Conservation (phyloP, 306 rosid genomes). For the Cucurbita ficifolia region DNA sequence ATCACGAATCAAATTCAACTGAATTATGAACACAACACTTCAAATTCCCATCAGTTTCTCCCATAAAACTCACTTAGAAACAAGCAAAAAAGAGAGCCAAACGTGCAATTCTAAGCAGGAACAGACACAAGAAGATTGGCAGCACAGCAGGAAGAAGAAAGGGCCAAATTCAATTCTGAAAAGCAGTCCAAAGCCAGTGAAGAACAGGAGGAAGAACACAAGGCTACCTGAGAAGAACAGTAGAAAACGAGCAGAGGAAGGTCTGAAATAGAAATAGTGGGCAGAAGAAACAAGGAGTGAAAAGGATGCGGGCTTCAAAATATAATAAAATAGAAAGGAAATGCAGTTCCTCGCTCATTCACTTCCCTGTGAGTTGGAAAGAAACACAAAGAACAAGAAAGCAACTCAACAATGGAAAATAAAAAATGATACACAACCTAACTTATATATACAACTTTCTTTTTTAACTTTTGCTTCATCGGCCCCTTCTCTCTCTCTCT, state of each 20-base stretch:
- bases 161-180: background rate
- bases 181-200: background rate
- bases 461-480: constrained; percentile 3
- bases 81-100: background rate
- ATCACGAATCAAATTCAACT: background rate
- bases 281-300: background rate
- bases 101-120: background rate
- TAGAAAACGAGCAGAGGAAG: background rate
- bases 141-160: background rate
- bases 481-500: background rate
- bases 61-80: background rate
- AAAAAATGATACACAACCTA: background rate
- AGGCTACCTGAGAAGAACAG: background rate
- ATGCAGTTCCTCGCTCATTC: constrained; percentile 4
- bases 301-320: background rate
- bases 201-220: background rate
- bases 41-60: background rate
- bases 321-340: background rate
- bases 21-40: background rate
- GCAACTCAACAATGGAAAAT: constrained; percentile 4
- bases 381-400: background rate
- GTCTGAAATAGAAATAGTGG: background rate
- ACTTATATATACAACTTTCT: constrained; percentile 1
- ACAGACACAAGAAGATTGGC: background rate
- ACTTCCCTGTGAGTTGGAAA: constrained; percentile 7